Evolutionary conservation across 106 monocot genomes (phyloP).

Genomic region (Apostasia shenzhenica): DNA sequence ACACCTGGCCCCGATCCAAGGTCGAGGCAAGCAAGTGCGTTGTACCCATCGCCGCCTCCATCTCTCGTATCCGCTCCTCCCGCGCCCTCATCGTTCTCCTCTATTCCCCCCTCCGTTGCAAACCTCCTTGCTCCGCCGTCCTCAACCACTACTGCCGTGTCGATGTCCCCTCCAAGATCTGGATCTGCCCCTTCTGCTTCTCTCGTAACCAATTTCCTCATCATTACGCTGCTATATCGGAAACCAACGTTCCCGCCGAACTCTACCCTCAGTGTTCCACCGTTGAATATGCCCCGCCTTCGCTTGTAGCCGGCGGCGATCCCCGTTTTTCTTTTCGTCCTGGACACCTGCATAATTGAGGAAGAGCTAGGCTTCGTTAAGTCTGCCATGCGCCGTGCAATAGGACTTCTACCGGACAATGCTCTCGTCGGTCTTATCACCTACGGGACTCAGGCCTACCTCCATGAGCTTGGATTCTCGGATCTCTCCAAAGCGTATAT

Average conservation of each 20-base stretch:
- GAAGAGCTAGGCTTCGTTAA: slow-evolving; percentile 86
- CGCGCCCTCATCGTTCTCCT: slow-evolving; percentile 50
- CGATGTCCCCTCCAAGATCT: slow-evolving; percentile 90
- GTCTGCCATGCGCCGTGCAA: slow-evolving; percentile 71
- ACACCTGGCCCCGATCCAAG: slow-evolving; percentile 87
- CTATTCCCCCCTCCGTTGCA: slow-evolving; percentile 92
- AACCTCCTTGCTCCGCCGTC: slow-evolving; percentile 74
- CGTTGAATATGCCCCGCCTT: slow-evolving; percentile 58
- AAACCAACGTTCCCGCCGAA: slow-evolving; percentile 82
- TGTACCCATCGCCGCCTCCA: slow-evolving; percentile 71
- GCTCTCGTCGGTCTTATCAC: slow-evolving; percentile 87
- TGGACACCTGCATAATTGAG: slow-evolving; percentile 93
- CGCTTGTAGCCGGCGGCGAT: not conserved
- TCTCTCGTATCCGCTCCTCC: slow-evolving; percentile 64
- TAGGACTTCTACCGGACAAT: slow-evolving; percentile 79
- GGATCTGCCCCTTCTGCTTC: slow-evolving; percentile 98
- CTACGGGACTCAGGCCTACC: slow-evolving; percentile 90
- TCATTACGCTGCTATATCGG: slow-evolving; percentile 66
- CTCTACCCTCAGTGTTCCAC: slow-evolving; percentile 83
- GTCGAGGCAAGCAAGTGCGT: slow-evolving; percentile 93
- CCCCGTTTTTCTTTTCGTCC: slow-evolving; percentile 82
- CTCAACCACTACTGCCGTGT: slow-evolving; percentile 87
- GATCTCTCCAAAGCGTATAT: slow-evolving; percentile 84
- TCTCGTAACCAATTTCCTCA: slow-evolving; percentile 93
- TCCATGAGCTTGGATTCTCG: slow-evolving; percentile 85